phyloP scores from a whole-genome alignment of 2,329 filamentous ascomycete species.

The Penicillium sp. region DNA sequence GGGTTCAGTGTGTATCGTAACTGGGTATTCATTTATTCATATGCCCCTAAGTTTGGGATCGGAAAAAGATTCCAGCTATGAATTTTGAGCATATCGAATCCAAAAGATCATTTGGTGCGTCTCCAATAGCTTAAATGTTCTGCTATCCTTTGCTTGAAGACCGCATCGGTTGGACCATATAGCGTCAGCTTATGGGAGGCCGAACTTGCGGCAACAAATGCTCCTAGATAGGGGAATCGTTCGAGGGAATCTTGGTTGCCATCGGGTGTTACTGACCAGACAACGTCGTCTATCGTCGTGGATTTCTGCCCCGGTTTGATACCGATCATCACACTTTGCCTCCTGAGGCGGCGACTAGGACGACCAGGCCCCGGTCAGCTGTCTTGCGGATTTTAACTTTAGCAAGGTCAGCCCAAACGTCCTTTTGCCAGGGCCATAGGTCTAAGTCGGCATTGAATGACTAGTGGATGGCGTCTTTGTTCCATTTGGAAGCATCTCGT shows the following conservation, averaged over 20 bases:
- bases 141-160: not conserved
- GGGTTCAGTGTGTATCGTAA: slow-evolving; percentile 14
- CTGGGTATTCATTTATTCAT: slow-evolving; percentile 10
- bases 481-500: slow-evolving; percentile 6
- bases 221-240: not conserved
- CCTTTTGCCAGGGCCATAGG: not conserved
- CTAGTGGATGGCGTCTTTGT: slow-evolving; percentile 21
- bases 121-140: slow-evolving; percentile 3
- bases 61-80: not conserved
- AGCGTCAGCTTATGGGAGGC: not conserved
- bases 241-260: not conserved
- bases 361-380: not conserved
- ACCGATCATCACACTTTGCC: not conserved
- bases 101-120: not conserved
- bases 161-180: not conserved
- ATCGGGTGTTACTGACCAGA: not conserved
- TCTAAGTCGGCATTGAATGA: not conserved
- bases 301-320: not conserved
- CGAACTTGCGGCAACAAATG: not conserved
- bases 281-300: not conserved
- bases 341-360: not conserved
- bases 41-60: not conserved
- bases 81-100: not conserved
- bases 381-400: not conserved
- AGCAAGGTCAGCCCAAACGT: not conserved